phyloP scores from a whole-genome alignment of 2,329 filamentous ascomycete genomes.

The Curvularia lunata region DNA sequence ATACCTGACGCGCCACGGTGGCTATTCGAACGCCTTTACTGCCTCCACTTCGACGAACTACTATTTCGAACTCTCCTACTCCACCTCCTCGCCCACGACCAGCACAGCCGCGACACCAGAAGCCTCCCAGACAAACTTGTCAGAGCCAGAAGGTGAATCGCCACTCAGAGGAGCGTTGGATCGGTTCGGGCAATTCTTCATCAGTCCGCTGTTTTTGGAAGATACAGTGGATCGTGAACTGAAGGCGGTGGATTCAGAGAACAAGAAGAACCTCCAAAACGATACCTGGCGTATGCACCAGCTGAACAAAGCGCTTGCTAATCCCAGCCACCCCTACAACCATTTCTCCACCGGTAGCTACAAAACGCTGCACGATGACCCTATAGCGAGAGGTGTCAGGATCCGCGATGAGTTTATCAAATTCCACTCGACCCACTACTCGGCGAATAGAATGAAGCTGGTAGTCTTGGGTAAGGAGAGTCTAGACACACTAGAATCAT shows the following conservation, averaged over 20 bases:
- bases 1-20: slow-evolving; percentile 88
- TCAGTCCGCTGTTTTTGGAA: slow-evolving; percentile 82
- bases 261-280: slow-evolving; percentile 95
- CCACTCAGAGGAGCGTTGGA: slow-evolving; percentile 83
- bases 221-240: slow-evolving; percentile 87
- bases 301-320: slow-evolving; percentile 86
- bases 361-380: slow-evolving; percentile 81
- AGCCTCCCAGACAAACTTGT: slow-evolving; percentile 46
- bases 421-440: slow-evolving; percentile 89
- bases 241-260: slow-evolving; percentile 89
- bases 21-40: slow-evolving; percentile 94
- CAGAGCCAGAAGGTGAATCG: slow-evolving; percentile 53
- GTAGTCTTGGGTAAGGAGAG: slow-evolving; percentile 83
- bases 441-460: slow-evolving; percentile 91
- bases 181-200: slow-evolving; percentile 93
- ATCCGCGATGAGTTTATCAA: slow-evolving; percentile 91
- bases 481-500: slow-evolving; percentile 80
- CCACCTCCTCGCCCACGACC: slow-evolving; percentile 63
- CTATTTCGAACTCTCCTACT: slow-evolving; percentile 92
- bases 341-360: slow-evolving; percentile 92
- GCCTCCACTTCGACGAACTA: slow-evolving; percentile 94
- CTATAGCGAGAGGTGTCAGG: slow-evolving; percentile 79
- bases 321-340: slow-evolving; percentile 84
- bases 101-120: slow-evolving; percentile 53
- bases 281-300: slow-evolving; percentile 89